Evolutionary conservation across 73 alveolate species (phyloP).

Genomic region (Paramecium bursaria): DNA sequence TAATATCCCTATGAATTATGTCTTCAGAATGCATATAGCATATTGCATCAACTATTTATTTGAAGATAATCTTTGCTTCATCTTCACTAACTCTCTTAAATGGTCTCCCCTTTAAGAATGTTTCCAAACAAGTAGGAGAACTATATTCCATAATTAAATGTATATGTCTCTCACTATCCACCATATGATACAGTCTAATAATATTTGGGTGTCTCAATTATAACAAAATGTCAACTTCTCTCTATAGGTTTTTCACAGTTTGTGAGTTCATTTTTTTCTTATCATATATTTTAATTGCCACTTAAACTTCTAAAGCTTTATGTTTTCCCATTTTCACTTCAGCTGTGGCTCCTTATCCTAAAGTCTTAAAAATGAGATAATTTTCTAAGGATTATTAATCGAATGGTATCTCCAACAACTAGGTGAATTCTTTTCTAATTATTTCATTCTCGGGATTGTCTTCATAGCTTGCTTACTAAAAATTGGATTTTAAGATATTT

Average conservation of each 20-base stretch:
- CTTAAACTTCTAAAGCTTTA: conserved; percentile 49
- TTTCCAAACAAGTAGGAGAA: conserved; percentile 69
- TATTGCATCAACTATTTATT: conserved; percentile 76
- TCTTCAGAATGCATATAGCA: conserved; percentile 74
- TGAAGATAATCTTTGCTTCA: conserved; percentile 79
- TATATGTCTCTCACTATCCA: conserved; percentile 66
- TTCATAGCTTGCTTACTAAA: conserved; percentile 4
- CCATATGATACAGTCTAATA: conserved; percentile 49
- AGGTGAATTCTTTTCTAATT: conserved; percentile 34
- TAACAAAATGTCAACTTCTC: conserved; percentile 68
- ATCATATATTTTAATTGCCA: conserved; percentile 72
- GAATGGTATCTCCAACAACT: conserved; percentile 1
- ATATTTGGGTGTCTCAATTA: conserved; percentile 64
- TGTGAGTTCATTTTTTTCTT: conserved; percentile 54
- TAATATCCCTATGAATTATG: conserved; percentile 82
- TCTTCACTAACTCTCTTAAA: conserved; percentile 74
- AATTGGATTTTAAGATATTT: conserved; percentile 49
- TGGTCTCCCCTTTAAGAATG: conserved; percentile 69
- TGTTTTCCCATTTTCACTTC: conserved; percentile 63
- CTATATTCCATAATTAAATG: conserved; percentile 80
- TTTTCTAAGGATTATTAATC: conserved; percentile 16
- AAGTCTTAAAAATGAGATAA: conserved; percentile 37
- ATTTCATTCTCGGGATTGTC: conserved; percentile 37
- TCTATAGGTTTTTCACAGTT: conserved; percentile 42
- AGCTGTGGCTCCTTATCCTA: conserved; percentile 70